Conservation (phyloP, 176 grass and related monocot genomes). For the Rhipidocladum racemiflorum region DNA sequence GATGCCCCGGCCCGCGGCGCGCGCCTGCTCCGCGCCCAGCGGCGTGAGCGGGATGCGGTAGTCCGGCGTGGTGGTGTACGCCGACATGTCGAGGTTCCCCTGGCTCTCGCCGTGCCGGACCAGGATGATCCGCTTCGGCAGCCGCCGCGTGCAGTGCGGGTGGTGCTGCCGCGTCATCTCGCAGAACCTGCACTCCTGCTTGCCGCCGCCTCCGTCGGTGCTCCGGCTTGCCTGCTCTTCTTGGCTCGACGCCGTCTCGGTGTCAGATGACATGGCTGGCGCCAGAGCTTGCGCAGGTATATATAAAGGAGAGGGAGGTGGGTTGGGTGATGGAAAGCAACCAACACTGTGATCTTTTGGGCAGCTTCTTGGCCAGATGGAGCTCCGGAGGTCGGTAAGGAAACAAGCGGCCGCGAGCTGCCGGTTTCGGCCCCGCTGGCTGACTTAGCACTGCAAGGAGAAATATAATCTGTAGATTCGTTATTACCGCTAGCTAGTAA, state of each 20-base stretch:
- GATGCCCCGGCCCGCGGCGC: conserved; percentile 48
- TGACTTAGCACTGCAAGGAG: background rate
- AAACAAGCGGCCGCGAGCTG: background rate
- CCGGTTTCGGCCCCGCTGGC: conserved; percentile 29
- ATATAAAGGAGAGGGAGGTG: conserved; percentile 23
- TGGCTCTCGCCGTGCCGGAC: conserved; percentile 95
- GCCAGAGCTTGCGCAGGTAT: conserved; percentile 5
- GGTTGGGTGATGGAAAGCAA: conserved; percentile 22
- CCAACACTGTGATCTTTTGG: background rate
- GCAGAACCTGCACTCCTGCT: conserved; percentile 23
- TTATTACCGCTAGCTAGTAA: background rate
- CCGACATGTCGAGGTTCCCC: conserved; percentile 88
- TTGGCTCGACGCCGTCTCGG: background rate
- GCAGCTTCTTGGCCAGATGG: conserved; percentile 20
- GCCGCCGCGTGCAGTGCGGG: conserved; percentile 33
- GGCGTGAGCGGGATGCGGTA: conserved; percentile 81
- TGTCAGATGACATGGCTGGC: conserved; percentile 36
- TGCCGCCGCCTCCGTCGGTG: background rate
- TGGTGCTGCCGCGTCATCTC: conserved; percentile 52
- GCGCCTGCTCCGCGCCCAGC: conserved; percentile 65
- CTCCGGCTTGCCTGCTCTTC: background rate
- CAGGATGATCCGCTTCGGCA: conserved; percentile 91
- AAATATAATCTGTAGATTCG: background rate
- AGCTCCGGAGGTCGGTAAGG: background rate
- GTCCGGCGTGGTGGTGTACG: conserved; percentile 90